Percentiles rank a stretch among this genome's conserved stretches.
Evolutionary conservation across 2,329 filamentous ascomycete genomes (phyloP).

Genomic region (Fusarium liriodendri): DNA sequence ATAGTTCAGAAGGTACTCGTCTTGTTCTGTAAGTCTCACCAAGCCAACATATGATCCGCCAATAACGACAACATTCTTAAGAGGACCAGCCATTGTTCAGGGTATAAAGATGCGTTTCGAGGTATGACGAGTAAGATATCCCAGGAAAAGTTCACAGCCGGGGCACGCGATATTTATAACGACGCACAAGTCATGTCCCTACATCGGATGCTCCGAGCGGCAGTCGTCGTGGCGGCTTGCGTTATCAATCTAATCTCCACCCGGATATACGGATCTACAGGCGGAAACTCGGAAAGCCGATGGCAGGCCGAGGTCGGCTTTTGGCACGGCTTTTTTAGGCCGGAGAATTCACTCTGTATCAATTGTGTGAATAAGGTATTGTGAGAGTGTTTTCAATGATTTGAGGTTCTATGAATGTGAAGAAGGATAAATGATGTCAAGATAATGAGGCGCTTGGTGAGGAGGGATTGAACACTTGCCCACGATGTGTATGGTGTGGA

Average conservation of each 20-base stretch:
- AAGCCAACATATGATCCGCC: conserved; percentile 44
- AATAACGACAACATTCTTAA: conserved; percentile 43
- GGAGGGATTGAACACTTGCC: rapidly evolving
- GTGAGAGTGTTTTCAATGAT: not conserved
- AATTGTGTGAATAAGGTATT: not conserved
- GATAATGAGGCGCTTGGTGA: not conserved
- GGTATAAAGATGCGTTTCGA: not conserved
- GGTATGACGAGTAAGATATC: not conserved
- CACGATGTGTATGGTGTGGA: not conserved
- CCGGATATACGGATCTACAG: not conserved
- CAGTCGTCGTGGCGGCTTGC: not conserved
- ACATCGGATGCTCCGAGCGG: not conserved
- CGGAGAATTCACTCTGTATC: not conserved
- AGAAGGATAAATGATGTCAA: not conserved
- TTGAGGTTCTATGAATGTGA: not conserved
- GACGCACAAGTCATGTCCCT: not conserved
- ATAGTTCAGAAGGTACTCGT: not conserved
- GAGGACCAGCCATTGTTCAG: conserved; percentile 25
- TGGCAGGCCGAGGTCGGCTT: not conserved
- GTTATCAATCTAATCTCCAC: conserved; percentile 2
- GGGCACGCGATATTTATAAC: not conserved
- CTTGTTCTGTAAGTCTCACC: conserved; percentile 11
- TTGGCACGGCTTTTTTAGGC: not conserved
- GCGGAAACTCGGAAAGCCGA: not conserved
- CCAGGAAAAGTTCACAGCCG: not conserved